phyloP scores from a whole-genome alignment of 768 basidiomycete species.

The Tulasnella calospora region DNA sequence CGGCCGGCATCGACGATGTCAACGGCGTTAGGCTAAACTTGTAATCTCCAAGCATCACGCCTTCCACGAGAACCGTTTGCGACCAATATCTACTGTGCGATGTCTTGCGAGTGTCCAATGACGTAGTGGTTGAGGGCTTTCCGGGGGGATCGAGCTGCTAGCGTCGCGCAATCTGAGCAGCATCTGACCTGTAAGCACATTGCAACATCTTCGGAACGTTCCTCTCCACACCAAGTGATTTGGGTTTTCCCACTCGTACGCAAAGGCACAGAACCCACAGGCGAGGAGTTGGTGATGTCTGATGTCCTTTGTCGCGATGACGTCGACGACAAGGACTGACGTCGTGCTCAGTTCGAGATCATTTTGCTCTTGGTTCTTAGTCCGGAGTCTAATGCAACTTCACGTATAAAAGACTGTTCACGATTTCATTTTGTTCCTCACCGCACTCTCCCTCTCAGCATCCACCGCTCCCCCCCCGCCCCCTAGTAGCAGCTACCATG shows the following conservation, averaged over 20 bases:
- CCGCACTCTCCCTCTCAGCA: background rate
- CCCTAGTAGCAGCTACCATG: background rate
- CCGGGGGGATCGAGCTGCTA: background rate
- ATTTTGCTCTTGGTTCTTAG: background rate
- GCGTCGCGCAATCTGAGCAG: background rate
- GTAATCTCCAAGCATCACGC: background rate
- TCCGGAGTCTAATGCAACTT: background rate
- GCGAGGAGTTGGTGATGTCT: background rate
- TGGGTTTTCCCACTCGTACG: background rate
- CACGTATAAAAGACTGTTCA: background rate
- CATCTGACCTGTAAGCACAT: background rate
- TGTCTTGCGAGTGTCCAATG: background rate
- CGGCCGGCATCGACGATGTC: conserved; percentile 1
- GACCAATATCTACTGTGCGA: background rate
- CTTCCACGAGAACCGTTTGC: background rate
- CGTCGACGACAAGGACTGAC: conserved; percentile 8
- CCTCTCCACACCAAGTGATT: background rate
- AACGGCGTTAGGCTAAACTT: background rate
- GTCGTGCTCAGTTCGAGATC: background rate
- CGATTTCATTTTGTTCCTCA: background rate
- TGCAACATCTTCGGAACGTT: conserved; percentile 8
- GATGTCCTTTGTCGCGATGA: background rate
- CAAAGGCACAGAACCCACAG: background rate
- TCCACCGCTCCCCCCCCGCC: background rate
- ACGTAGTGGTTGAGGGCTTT: background rate